Base-by-base conservation (phyloP, 768 basidiomycete genomes). In the Panaeolus cyanescens region DNA sequence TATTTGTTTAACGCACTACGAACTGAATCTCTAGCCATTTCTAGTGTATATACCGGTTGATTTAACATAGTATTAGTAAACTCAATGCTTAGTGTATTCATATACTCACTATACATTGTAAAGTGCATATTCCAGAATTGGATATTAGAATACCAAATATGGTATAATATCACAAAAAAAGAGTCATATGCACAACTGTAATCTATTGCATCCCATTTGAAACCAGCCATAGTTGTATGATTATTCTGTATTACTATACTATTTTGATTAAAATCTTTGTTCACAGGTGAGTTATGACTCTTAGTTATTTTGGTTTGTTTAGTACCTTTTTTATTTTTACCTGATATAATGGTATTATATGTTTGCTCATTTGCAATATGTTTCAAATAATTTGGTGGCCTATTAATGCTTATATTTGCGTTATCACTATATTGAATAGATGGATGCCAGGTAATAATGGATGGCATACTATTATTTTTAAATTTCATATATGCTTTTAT, bases 161-260 rank as follows among this genome's bases (percentile, higher is more conserved):
- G 42, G 53, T 56, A 59, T 1, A 64, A 7, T 8, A 64, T 32
- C 1, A 56, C 53, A 20, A 62, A 60, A 0, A 64, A 17, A 12
- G 60, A 40, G 32, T 67, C 65, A 34, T 67, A 67, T 32, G 63
- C 55, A 54, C 65, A 67, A 30, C 63, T 64, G 6, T 61, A 64
- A 40, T 67, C 53, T 5, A 15, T 5, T 2, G 20, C 25, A 40
- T 67, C 61, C 65, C 65, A 67, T 22, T 33, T 59, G 0, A 64
- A 3, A 9, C 63, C 61, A 4, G 25, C 2, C n/a, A 39, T 22
- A 56, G 10, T 0, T 28, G n/a, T 13, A 22, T 32, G 28, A 13
- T 25, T 0, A 30, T 8, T 20, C 12, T 42, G 32, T 32, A 0
- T 15, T 0, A 4, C 17, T 3, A 31, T 30, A 1, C 9, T 4